Base-by-base conservation (phyloP, 106 monocot species). In the Allium fistulosum region DNA sequence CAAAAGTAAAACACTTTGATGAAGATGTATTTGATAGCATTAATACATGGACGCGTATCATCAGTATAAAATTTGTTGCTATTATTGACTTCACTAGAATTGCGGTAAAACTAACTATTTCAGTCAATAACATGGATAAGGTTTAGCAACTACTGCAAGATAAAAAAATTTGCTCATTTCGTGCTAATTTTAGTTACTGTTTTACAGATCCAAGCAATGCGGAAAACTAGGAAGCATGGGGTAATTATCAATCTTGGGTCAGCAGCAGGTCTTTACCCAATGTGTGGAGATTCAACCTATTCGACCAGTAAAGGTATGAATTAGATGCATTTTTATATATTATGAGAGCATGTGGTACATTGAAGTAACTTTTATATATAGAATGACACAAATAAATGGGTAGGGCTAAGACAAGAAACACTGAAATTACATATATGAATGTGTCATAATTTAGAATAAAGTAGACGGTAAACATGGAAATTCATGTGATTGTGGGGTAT, bases 161-260 rank as follows among this genome's bases (percentile, higher is more conserved):
- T 37, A 37, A 37, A 37, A 0, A 37, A 37, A 0, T 22, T 22
- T 2, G 37, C 5, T 37, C 0, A 58, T 1, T 16, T 16, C 18
- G 12, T 46, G 26, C 10, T 7, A 8, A 63, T 17, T 55, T 1
- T 52, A 52, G 60, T 22, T 66, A 50, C 59, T 58, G 12, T 62
- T 5, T 18, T 59, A 53, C 86, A 96, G 92, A 84, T 91, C 59
- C 79, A 78, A 77, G 73, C 74, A 71, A 92, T 96, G 88, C 74
- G 75, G 55, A 70, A 71, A 11, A 51, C 27, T 14, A 86, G 84
- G 60, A 89, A 73, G 22, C 80, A 71, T 53, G 92, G 97, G 58
- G 84, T 85, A 13, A 80, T 97, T 78, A 73, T 97, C 69, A 97
- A 97, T 79, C 48, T 97, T 74, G 97, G 86, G 27, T 97, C 97